Base-by-base conservation (phyloP, 208 protist species). In the Leishmania tarentolae region DNA sequence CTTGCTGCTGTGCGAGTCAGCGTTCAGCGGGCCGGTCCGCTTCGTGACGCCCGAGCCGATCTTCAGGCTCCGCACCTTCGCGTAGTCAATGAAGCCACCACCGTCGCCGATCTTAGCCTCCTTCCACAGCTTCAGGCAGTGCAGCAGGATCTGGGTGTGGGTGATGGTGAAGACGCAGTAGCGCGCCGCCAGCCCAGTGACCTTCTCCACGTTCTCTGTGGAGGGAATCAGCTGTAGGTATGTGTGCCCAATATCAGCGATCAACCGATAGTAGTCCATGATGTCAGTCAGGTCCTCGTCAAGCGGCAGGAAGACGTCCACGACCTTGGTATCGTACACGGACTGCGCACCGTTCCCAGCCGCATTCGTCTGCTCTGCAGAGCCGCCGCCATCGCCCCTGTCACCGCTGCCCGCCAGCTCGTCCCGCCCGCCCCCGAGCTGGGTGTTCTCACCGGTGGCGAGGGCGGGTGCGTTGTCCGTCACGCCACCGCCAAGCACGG, bases 81-180 rank as follows among this genome's bases (percentile, higher is more conserved):
- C 72, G 75, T 79, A 66, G 46, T 57, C n/a, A 24, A 56, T 78
- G n/a, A 69, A 73, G 19, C 31, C 52, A n/a, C 68, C 71, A n/a
- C 50, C 78, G 50, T 77, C 73, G 35, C 61, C 68, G 0, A 52
- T 19, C 21, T 71, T 37, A 17, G 81, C 78, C 66, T 82, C 83
- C 11, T 69, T 50, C 44, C 76, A 78, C 44, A 86, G 56, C 24
- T 63, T 70, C 52, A 83, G 76, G 21, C 80, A 73, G 78, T 82
- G 83, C 40, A 82, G 77, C n/a, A 83, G 52, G 0, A 79, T 47
- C 56, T 86, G 83, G 0, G 74, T 82, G 73, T 86, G 83, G 31
- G 52, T 79, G 74, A 79, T 74, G 61, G 80, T 72, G 28, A 83
- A 70, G 78, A 74, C 11, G 66, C 69, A 86, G 78, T 79, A 86